Evolutionary conservation across 129 eudicot genomes (phyloP), one percentile per base, ranked within the genome.

Genomic region (Centrapalus pauciflorus): DNA sequence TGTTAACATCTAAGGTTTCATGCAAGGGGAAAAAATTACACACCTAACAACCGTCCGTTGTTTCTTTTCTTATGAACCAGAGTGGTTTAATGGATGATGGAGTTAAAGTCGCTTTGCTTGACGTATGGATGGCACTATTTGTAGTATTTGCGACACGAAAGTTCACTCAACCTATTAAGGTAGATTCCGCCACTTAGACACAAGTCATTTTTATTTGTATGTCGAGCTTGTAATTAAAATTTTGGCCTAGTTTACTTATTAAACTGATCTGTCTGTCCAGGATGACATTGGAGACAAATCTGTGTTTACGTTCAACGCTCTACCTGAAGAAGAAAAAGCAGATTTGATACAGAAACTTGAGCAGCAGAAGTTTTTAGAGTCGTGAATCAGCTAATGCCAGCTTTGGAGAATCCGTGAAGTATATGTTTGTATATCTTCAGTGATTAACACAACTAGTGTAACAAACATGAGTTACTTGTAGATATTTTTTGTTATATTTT

Each of bases 281-380:
- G 98, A 93, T 81, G 98, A 93, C 68, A 88, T 93, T 35, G 98
- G 98, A 52, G 98, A 93, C 70, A 93, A 93, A 78, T 93, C 98
- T 3, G 98, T 93, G 23, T 88, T 93, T 82, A 84, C 64, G 43
- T 93, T 88, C 77, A 62, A 93, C 4, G 85, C 95, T 21, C 63
- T 93, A 59, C 84, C 95, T 9, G 87, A 93, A 64, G 92, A 88
- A 66, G 85, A 84, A 77, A 86, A 93, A 68, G 73, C 37, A 24
- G 84, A 87, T 54, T 55, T 93, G 63, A 54, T 93, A 46, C 57
- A 81, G 79, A 88, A 82, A 73, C 95, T 91, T 7, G 81, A 90
- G 72, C 80, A 64, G 67, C 77, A 81, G 77, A 74, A 70, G 50
- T 57, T 33, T 13, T 50, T 60, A 32, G 64, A 61, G 56, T 81